These are phyloP conservation scores for Byssoonygena ceratinophila DNA, from an alignment of 2,329 filamentous ascomycete species.

Conservation along the genomic window DNA sequence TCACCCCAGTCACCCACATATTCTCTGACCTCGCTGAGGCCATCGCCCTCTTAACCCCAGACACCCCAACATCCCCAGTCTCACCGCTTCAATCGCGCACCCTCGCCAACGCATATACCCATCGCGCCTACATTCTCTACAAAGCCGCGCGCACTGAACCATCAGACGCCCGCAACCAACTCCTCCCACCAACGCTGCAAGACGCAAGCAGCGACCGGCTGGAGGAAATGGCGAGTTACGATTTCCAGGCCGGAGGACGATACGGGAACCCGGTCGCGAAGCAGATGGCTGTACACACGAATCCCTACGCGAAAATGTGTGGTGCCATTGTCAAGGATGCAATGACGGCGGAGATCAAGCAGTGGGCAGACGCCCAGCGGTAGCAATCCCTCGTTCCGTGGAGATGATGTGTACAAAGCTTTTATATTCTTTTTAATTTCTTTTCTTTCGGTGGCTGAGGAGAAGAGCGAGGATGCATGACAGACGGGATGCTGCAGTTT, in stretches of 20 bases:
- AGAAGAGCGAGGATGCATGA: no score
- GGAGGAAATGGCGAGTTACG: conserved; percentile 46
- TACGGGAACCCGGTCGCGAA: conserved; percentile 49
- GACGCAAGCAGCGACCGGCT: conserved; percentile 32
- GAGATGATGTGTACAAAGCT: not conserved
- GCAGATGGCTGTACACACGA: conserved; percentile 49
- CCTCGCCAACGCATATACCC: conserved; percentile 46
- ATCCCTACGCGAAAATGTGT: conserved; percentile 54
- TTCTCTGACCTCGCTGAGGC: conserved; percentile 34
- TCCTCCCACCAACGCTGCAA: conserved; percentile 25
- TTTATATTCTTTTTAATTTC: not conserved
- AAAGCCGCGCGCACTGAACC: conserved; percentile 23
- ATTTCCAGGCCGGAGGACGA: conserved; percentile 45
- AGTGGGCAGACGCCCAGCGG: conserved; percentile 15
- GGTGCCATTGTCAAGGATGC: conserved; percentile 52
- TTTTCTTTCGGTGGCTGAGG: no score
- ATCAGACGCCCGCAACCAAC: conserved; percentile 10
- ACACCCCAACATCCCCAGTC: conserved; percentile 31
- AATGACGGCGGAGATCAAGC: conserved; percentile 44
- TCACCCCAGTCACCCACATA: conserved; percentile 19
- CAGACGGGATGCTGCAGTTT: no score
- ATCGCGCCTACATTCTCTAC: conserved; percentile 40
- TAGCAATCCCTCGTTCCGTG: no score
- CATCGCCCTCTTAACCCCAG: conserved; percentile 38
- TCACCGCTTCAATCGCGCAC: conserved; percentile 41